phyloP scores from a whole-genome alignment of 2,329 filamentous ascomycete genomes.

The Xylaria sp. region DNA sequence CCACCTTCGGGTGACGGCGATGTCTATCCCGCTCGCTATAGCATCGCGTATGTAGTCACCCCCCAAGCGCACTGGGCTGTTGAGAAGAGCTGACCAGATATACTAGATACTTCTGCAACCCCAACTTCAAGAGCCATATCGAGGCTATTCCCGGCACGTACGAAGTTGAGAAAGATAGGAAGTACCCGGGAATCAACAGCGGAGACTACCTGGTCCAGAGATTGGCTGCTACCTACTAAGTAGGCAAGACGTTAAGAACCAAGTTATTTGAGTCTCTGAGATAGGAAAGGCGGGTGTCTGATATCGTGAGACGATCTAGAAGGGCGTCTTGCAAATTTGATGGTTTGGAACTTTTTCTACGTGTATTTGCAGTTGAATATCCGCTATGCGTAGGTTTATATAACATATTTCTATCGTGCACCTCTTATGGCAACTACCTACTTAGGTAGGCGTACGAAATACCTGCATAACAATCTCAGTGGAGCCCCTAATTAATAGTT shows the following conservation, averaged over 20 bases:
- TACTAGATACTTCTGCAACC: slow-evolving; percentile 83
- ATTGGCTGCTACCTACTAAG: slow-evolving; percentile 76
- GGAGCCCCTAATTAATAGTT: slow-evolving; percentile 4
- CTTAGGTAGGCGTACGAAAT: too few species aligned
- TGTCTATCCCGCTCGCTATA: slow-evolving; percentile 80
- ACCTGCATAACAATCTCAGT: not conserved
- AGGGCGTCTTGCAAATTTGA: not conserved
- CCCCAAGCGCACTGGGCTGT: slow-evolving; percentile 1
- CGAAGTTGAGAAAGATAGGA: slow-evolving; percentile 71
- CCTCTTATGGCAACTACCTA: not conserved
- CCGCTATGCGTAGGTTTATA: not conserved
- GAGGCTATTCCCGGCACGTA: slow-evolving; percentile 85
- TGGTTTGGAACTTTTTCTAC: not conserved
- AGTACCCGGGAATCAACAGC: slow-evolving; percentile 80
- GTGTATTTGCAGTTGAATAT: slow-evolving; percentile 2
- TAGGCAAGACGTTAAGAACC: not conserved
- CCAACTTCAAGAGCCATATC: slow-evolving; percentile 79
- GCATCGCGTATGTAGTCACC: slow-evolving; percentile 73
- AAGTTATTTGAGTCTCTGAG: not conserved
- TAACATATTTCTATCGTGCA: not conserved
- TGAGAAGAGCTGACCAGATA: slow-evolving; percentile 16
- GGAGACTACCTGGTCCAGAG: slow-evolving; percentile 85
- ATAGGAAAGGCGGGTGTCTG: not conserved
- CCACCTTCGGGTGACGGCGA: slow-evolving; percentile 70
- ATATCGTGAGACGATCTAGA: not conserved